Percentiles rank a stretch among this genome's conserved stretches.
phyloP scores from a whole-genome alignment of 2,329 filamentous ascomycete genomes.

The Aspergillus texensis region DNA sequence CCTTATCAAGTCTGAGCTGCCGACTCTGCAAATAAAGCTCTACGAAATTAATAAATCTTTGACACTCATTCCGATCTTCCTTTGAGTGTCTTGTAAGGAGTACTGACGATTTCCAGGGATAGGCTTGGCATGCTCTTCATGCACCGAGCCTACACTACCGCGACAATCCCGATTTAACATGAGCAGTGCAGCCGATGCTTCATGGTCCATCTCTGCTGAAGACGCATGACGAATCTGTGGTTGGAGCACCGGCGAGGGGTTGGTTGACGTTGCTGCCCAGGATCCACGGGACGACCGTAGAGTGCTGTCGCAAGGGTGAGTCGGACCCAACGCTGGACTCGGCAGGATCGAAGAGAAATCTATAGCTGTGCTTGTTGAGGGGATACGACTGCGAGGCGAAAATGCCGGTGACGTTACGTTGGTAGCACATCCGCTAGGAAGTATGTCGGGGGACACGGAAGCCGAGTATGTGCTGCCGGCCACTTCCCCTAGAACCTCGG shows the following conservation, averaged over 20 bases:
- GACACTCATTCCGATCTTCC: constrained; percentile 57
- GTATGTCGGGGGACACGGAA: constrained; percentile 40
- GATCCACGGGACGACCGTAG: constrained; percentile 25
- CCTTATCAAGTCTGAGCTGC: not conserved
- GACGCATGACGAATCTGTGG: constrained; percentile 43
- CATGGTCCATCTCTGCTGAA: constrained; percentile 66
- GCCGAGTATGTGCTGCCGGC: constrained; percentile 34
- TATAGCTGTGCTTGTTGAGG: constrained; percentile 23
- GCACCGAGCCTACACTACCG: constrained; percentile 43
- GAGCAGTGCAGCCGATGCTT: constrained; percentile 81
- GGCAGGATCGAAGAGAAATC: constrained; percentile 38
- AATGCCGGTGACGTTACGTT: constrained; percentile 36
- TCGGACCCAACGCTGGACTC: constrained; percentile 38
- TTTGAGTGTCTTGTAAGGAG: constrained; percentile 25
- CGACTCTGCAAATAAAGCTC: constrained; percentile 9
- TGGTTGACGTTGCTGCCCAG: constrained; percentile 26
- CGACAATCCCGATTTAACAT: constrained; percentile 84
- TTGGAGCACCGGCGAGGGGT: constrained; percentile 27
- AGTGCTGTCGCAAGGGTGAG: constrained; percentile 25
- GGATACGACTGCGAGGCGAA: constrained; percentile 33
- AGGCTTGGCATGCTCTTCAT: constrained; percentile 23
- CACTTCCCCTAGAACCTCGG: constrained; percentile 32
- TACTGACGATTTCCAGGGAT: constrained; percentile 5
- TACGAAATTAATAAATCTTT: constrained; percentile 57
- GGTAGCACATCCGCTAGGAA: constrained; percentile 24